phyloP scores from a whole-genome alignment of 148 eudicot species.

The Rhododendron ferrugineum region DNA sequence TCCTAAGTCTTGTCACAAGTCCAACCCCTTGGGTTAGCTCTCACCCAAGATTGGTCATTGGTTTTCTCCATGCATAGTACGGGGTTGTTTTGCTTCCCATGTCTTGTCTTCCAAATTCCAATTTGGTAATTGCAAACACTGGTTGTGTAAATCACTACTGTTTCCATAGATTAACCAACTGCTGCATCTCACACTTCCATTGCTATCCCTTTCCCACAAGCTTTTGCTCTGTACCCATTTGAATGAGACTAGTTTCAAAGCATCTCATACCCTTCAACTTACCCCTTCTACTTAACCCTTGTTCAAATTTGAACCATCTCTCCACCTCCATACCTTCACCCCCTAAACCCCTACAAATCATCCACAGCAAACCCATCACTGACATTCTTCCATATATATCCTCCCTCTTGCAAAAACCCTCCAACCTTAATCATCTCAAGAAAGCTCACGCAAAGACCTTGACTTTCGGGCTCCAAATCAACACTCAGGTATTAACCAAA shows the following conservation, averaged over 20 bases:
- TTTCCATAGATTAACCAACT: no score
- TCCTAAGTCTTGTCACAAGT: no score
- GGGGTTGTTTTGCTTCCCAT: no score
- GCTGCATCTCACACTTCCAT: neutral
- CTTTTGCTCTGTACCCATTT: neutral
- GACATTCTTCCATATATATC: neutral
- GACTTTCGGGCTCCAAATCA: constrained; percentile 9
- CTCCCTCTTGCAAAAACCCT: neutral
- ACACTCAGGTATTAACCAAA: neutral
- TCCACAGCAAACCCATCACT: neutral
- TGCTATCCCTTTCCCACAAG: neutral
- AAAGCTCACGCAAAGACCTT: constrained; percentile 9
- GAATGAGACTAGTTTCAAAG: neutral
- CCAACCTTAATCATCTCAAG: neutral
- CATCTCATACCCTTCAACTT: neutral
- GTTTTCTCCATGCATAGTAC: no score
- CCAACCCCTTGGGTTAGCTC: no score
- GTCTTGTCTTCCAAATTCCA: no score
- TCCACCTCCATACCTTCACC: neutral
- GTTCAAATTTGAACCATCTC: constrained; percentile 1
- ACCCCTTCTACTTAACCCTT: neutral
- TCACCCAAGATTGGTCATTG: no score
- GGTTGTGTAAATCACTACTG: no score
- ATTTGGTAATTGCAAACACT: no score
- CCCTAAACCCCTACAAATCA: neutral